Conservation (phyloP, 129 eudicot genomes). For the Deinandra increscens region DNA sequence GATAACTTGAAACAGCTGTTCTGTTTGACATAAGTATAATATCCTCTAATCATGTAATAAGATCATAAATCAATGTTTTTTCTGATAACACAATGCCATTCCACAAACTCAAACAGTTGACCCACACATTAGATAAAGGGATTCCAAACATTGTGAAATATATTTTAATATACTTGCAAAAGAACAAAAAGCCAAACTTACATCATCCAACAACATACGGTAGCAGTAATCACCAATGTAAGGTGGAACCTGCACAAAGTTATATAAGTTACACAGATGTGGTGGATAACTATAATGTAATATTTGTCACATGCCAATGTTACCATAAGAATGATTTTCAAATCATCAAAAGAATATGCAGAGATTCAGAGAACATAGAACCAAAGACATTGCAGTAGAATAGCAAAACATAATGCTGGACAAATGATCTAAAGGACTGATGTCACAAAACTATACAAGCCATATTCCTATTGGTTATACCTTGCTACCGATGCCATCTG, state of each 20-base stretch:
- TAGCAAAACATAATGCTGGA: not conserved
- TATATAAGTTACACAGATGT: conserved; percentile 1
- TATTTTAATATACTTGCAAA: not conserved
- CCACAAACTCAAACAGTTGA: not conserved
- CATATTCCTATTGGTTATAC: too few species aligned
- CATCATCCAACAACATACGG: conserved; percentile 99
- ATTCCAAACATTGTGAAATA: not conserved
- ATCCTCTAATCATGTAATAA: not conserved
- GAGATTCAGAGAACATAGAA: conserved; percentile 1
- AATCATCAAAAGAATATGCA: conserved; percentile 13
- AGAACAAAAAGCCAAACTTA: conserved; percentile 45
- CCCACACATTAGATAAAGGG: not conserved
- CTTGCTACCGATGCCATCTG: too few species aligned
- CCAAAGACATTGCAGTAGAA: not conserved
- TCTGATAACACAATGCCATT: conserved; percentile 1
- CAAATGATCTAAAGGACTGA: too few species aligned
- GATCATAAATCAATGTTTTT: not conserved
- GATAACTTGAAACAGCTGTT: conserved; percentile 3
- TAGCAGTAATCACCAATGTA: conserved; percentile 89
- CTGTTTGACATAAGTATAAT: not conserved
- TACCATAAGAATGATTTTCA: not conserved
- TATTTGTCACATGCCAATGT: conserved; percentile 8
- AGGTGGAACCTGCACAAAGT: conserved; percentile 64
- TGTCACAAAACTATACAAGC: too few species aligned
- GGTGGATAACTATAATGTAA: not conserved